These are phyloP conservation scores for Crucihimalaya himalaica DNA, from an alignment of 345 rosid genomes.

Conservation along the genomic window DNA sequence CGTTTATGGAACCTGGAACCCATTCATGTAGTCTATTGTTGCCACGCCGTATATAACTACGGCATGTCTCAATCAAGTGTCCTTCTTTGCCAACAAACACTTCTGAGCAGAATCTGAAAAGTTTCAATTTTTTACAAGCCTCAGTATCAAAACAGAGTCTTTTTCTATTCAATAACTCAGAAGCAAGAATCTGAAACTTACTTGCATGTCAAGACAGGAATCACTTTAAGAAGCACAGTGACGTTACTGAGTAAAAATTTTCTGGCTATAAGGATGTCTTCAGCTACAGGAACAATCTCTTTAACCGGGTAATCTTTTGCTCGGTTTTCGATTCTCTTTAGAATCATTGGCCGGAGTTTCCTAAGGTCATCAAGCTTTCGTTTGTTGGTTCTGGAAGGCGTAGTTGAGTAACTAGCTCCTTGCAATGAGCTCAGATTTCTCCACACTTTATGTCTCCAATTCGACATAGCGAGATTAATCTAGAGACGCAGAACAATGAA, in stretches of 20 bases:
- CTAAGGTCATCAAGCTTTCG: conserved; percentile 52
- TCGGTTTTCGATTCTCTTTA: conserved; percentile 66
- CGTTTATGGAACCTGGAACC: conserved; percentile 65
- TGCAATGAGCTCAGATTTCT: conserved; percentile 15
- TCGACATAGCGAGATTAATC: conserved; percentile 30
- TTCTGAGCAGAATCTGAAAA: conserved; percentile 81
- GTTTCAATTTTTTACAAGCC: not conserved
- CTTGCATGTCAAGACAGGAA: conserved; percentile 81
- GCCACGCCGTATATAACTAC: conserved; percentile 60
- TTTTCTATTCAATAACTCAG: not conserved
- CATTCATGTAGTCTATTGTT: conserved; percentile 81
- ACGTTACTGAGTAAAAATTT: conserved; percentile 55
- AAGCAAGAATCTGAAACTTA: conserved; percentile 24
- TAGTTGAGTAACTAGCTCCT: conserved; percentile 28
- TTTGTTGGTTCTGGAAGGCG: conserved; percentile 49
- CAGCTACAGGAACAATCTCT: conserved; percentile 65
- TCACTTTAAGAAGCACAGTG: conserved; percentile 52
- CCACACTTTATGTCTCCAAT: conserved; percentile 40
- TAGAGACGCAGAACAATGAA: conserved; percentile 4
- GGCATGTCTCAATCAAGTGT: conserved; percentile 80
- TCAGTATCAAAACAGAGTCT: conserved; percentile 3
- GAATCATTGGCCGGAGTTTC: conserved; percentile 78
- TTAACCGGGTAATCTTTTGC: conserved; percentile 67
- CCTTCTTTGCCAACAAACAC: conserved; percentile 79
- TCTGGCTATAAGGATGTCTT: conserved; percentile 64